A percentile compares a stretch with the other conserved stretches of the same genome.
Conservation (phyloP, 1,139 yeast genomes). For the Magnusiomyces magnusii region DNA sequence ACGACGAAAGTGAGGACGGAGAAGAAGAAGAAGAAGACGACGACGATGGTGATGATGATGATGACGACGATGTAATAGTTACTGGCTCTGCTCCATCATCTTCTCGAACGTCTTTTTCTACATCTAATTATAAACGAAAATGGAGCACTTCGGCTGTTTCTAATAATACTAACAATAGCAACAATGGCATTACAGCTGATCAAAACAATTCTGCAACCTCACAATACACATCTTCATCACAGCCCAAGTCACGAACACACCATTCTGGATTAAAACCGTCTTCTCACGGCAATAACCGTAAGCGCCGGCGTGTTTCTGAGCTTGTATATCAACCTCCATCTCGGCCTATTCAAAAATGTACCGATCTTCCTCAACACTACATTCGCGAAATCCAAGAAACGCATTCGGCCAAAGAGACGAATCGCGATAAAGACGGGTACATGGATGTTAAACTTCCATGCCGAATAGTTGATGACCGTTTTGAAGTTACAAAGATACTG, state of each 20-base stretch:
- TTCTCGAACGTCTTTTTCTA: background rate
- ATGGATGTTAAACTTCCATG: conserved; percentile 32
- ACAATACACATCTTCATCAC: background rate
- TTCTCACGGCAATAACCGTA: background rate
- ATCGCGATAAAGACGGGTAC: conserved; percentile 38
- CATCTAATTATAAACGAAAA: background rate
- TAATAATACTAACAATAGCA: background rate
- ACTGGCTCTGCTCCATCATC: conserved; percentile 3
- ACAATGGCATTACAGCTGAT: background rate
- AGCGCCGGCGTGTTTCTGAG: conserved; percentile 2
- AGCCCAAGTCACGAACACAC: background rate
- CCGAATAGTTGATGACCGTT: conserved; percentile 38
- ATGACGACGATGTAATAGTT: conserved; percentile 5
- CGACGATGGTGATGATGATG: background rate
- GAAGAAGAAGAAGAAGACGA: background rate
- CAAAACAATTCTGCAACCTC: background rate
- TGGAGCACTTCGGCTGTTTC: background rate
- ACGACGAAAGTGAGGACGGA: background rate
- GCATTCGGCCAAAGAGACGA: conserved; percentile 8
- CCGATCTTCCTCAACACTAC: conserved; percentile 21
- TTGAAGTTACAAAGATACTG: conserved; percentile 39
- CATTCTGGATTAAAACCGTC: background rate
- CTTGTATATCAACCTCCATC: conserved; percentile 17
- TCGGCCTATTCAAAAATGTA: conserved; percentile 27
- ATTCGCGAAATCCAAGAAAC: conserved; percentile 28